These are phyloP conservation scores for Zymoseptoria pseudotritici DNA, from an alignment of 2,329 filamentous ascomycete species.

Conservation along the genomic window DNA sequence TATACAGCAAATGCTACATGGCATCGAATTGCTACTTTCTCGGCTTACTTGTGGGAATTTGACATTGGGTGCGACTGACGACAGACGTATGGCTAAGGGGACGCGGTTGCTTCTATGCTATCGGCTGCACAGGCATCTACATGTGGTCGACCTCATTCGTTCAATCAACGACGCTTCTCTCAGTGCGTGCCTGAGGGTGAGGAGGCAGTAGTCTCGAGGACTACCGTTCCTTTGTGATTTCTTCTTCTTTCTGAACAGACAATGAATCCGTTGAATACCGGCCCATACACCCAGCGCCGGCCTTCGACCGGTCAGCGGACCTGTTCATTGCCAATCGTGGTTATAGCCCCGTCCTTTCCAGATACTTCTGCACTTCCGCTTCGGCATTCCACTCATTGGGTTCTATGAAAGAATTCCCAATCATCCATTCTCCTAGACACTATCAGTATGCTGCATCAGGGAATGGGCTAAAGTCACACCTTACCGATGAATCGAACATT, in stretches of 20 bases:
- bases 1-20: background rate
- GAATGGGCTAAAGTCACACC: background rate
- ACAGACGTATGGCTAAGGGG: background rate
- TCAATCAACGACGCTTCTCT: no score
- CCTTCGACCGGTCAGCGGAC: background rate
- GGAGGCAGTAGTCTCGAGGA: no score
- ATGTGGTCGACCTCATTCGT: background rate
- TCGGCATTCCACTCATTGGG: background rate
- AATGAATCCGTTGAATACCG: background rate
- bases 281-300: background rate
- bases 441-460: background rate
- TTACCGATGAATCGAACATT: slow-evolving; percentile 3
- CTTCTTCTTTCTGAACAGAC: background rate
- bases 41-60: background rate
- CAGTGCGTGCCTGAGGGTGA: no score
- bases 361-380: background rate
- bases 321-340: background rate
- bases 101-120: background rate
- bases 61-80: background rate
- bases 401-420: background rate
- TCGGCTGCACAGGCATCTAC: background rate
- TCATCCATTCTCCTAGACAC: background rate
- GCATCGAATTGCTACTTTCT: background rate
- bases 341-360: background rate
- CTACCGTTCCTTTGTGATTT: no score